phyloP scores from a whole-genome alignment of 805 yeast species.

The Candida vartiovaarae region DNA sequence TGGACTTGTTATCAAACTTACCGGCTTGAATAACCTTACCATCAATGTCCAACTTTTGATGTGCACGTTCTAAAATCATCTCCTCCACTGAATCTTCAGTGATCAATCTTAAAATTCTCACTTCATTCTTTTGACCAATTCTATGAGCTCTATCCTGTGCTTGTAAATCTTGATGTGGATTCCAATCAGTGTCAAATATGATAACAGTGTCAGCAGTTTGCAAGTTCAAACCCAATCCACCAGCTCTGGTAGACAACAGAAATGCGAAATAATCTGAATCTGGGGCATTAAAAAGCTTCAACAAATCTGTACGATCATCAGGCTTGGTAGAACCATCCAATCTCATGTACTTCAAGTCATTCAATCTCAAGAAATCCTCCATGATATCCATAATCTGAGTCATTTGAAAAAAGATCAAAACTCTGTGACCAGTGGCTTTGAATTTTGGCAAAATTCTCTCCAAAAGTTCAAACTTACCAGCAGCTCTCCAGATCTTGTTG shows the following conservation, averaged over 20 bases:
- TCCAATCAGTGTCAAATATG: constrained; percentile 86
- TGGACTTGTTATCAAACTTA: constrained; percentile 80
- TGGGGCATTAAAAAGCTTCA: constrained; percentile 69
- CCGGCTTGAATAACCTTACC: constrained; percentile 91
- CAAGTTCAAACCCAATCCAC: constrained; percentile 80
- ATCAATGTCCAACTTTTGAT: constrained; percentile 76
- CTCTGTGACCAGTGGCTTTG: constrained; percentile 68
- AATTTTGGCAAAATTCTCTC: constrained; percentile 73
- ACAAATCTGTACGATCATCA: constrained; percentile 72
- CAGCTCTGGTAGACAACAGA: constrained; percentile 78
- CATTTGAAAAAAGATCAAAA: constrained; percentile 81
- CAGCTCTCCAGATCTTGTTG: constrained; percentile 64
- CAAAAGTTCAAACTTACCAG: constrained; percentile 76
- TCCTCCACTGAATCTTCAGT: constrained; percentile 82
- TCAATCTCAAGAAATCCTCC: constrained; percentile 72
- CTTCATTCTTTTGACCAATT: constrained; percentile 86
- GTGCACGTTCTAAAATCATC: constrained; percentile 74
- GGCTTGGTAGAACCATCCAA: constrained; percentile 81
- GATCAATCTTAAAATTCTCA: constrained; percentile 70
- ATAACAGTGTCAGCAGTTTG: constrained; percentile 87
- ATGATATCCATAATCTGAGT: constrained; percentile 85
- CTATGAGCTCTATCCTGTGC: constrained; percentile 90
- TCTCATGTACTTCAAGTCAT: constrained; percentile 63
- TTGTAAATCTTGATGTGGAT: constrained; percentile 86
- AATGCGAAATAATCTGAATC: constrained; percentile 73